Evolutionary conservation across 495 filamentous ascomycete genomes (phyloP).

Genomic region (Tetracladium setigerum): DNA sequence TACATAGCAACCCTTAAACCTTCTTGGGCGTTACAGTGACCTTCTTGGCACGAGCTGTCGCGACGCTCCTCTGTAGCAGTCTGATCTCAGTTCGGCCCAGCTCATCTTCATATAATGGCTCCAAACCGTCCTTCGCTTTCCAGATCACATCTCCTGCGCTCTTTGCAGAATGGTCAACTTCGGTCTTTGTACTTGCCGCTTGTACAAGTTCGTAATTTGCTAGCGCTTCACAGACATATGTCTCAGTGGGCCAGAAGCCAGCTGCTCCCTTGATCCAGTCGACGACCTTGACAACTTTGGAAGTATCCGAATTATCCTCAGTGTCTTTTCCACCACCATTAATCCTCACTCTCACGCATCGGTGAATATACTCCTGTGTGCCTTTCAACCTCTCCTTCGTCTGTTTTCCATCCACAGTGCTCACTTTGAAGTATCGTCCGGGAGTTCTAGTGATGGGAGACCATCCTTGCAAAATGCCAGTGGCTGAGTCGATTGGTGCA

Average conservation of each 20-base stretch:
- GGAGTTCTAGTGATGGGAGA: slow-evolving; percentile 14
- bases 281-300: background rate
- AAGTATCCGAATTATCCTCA: slow-evolving; percentile 31
- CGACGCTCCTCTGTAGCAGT: slow-evolving; percentile 11
- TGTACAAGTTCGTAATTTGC: slow-evolving; percentile 6
- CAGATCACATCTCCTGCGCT: slow-evolving; percentile 5
- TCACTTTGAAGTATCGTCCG: slow-evolving; percentile 7
- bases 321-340: slow-evolving; percentile 42
- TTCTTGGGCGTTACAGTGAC: too few species aligned
- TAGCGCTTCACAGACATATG: background rate
- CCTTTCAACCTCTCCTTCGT: background rate
- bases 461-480: background rate
- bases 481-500: background rate
- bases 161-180: slow-evolving; percentile 4
- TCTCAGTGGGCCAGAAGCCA: background rate
- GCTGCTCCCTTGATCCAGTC: background rate
- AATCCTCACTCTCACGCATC: slow-evolving; percentile 50
- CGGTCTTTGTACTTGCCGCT: background rate
- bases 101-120: slow-evolving; percentile 7
- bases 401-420: slow-evolving; percentile 1
- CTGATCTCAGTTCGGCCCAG: slow-evolving; percentile 14
- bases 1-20: too few species aligned
- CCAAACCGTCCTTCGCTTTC: slow-evolving; percentile 13
- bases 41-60: too few species aligned
- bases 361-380: slow-evolving; percentile 52